A percentile compares a stretch with the other conserved stretches of the same genome.
Evolutionary conservation across 371 early-diverging fungal species (phyloP).

Genomic region (Mortierella sp.): DNA sequence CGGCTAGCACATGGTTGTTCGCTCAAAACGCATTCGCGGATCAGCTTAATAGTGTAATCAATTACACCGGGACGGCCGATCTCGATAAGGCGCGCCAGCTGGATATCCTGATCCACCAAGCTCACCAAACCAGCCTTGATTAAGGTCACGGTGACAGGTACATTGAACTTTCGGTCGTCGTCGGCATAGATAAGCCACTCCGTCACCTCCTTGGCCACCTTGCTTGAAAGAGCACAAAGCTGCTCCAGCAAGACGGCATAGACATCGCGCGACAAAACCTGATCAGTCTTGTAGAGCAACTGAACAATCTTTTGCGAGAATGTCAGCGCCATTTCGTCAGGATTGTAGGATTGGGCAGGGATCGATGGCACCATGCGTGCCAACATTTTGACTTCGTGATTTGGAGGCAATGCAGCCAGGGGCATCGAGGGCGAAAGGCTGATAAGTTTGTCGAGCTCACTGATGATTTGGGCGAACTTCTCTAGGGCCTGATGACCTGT

Average conservation of each 20-base stretch:
- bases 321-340: slow-evolving; percentile 82
- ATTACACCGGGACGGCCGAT: slow-evolving; percentile 75
- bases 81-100: slow-evolving; percentile 87
- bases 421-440: slow-evolving; percentile 66
- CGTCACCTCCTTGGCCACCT: slow-evolving; percentile 85
- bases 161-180: slow-evolving; percentile 93
- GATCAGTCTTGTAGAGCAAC: slow-evolving; percentile 83
- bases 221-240: slow-evolving; percentile 83
- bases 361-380: slow-evolving; percentile 80
- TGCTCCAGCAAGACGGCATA: slow-evolving; percentile 86
- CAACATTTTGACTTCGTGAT: slow-evolving; percentile 81
- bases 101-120: slow-evolving; percentile 87
- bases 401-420: slow-evolving; percentile 77
- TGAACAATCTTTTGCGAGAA: slow-evolving; percentile 92
- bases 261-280: slow-evolving; percentile 80
- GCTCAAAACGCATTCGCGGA: slow-evolving; percentile 77
- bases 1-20: slow-evolving; percentile 73
- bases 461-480: slow-evolving; percentile 75
- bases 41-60: slow-evolving; percentile 84
- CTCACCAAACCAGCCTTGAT: slow-evolving; percentile 83
- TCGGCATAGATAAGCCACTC: slow-evolving; percentile 95
- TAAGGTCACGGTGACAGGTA: slow-evolving; percentile 86
- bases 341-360: slow-evolving; percentile 74
- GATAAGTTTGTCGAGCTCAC: slow-evolving; percentile 82
- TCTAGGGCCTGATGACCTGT: slow-evolving; percentile 75